Evolutionary conservation across 2,329 filamentous ascomycete genomes (phyloP), one percentile per base, ranked within the genome.

Genomic region (Pseudogymnoascus sp.): DNA sequence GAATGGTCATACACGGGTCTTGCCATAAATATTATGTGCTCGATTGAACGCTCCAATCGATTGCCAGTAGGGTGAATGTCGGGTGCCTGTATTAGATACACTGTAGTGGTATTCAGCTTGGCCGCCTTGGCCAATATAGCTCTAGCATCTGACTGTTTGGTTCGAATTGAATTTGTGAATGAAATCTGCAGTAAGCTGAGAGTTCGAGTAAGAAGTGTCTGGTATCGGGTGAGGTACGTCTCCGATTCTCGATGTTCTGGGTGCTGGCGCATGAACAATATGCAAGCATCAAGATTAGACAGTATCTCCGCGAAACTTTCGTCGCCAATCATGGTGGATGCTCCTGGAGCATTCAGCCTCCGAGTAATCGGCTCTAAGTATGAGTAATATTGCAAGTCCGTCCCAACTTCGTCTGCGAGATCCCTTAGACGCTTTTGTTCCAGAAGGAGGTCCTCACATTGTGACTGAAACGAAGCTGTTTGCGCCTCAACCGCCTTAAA

Each of bases 291-390:
- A 58, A 99, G 79, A 65, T 91, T 93, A 54, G 84, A 82, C 57
- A 99, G 78, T 80, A 97, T 95, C 60, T 96, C 90, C 2, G 88
- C 86, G 70, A 97, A 97, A 47, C 89, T 88, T 58, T 88, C 86
- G 61, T 88, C 87, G 50, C 92, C 88, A 14, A 97, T 92, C 61
- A 96, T 80, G 62, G 88, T 91, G 57, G 90, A 87, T 18, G 93
- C 92, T 1, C 92, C 92, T 0, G 94, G 92, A 0, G 92, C 92
- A 77, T 97, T 97, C 62, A 99, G 83, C 12, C 92, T 84, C 61
- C 92, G 84, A 0, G 92, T 96, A 63, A 93, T 92, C 54, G 88
- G 92, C 65, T 99, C 94, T 5, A 99, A 81, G 71, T 96, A 97
- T 18, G 89, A 85, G 73, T 99, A 99, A 74, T 96, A 97, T 70